These are phyloP conservation scores for Pseudogymnoascus sp. DNA, from an alignment of 2,329 filamentous ascomycete genomes.

Conservation along the genomic window DNA sequence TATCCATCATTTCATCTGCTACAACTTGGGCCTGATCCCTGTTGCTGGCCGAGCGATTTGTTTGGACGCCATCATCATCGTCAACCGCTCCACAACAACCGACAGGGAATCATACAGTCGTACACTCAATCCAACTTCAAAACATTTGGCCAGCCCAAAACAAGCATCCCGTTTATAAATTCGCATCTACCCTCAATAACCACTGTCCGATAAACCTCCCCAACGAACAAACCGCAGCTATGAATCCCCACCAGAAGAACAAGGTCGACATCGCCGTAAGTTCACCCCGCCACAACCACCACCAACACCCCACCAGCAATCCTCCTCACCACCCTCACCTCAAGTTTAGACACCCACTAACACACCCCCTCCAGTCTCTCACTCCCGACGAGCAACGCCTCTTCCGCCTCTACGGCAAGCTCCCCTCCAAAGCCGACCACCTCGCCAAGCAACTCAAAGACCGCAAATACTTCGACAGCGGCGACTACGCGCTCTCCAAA, in stretches of 20 bases:
- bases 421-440: constrained; percentile 90
- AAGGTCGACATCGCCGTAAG: constrained; percentile 93
- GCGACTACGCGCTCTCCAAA: constrained; percentile 93
- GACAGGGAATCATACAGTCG: not conserved
- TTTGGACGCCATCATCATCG: constrained; percentile 6
- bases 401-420: constrained; percentile 95
- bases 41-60: constrained; percentile 4
- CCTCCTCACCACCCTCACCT: not conserved
- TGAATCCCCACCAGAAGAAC: constrained; percentile 98
- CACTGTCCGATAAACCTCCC: not conserved
- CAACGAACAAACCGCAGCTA: constrained; percentile 30
- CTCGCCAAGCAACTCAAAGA: constrained; percentile 98
- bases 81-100: constrained; percentile 6
- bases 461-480: constrained; percentile 96
- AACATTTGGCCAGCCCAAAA: not conserved
- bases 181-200: not conserved
- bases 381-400: constrained; percentile 92
- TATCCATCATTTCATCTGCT: constrained; percentile 2
- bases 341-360: not conserved
- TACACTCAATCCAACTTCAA: constrained; percentile 5
- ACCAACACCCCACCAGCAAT: not conserved
- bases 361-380: constrained; percentile 55
- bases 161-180: not conserved
- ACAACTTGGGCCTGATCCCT: not conserved
- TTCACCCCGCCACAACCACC: constrained; percentile 23